Percentiles rank a stretch among this genome's conserved stretches.
phyloP scores from a whole-genome alignment of 352 stramenopile species.

The Pythium aquatile region DNA sequence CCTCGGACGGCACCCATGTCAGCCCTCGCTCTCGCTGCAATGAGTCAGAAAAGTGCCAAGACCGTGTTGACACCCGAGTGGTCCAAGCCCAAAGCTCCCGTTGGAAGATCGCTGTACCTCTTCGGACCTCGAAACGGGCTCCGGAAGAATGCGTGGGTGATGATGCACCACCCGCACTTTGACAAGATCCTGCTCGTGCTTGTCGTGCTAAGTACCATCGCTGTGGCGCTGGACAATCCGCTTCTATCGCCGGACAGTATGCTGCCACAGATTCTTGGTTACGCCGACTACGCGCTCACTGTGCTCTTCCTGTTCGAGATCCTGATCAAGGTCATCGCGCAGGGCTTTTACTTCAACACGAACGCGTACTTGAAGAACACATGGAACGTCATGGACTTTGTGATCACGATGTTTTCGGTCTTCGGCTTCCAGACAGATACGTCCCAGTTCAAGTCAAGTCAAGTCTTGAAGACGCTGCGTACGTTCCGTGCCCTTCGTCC shows the following conservation, averaged over 20 bases:
- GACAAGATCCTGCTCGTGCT: slow-evolving; percentile 66
- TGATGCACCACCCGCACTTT: slow-evolving; percentile 57
- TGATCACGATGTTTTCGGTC: slow-evolving; percentile 59
- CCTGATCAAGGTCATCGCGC: slow-evolving; percentile 73
- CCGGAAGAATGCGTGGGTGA: slow-evolving; percentile 37
- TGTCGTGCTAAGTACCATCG: slow-evolving; percentile 59
- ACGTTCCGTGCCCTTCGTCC: slow-evolving; percentile 66
- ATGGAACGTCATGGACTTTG: slow-evolving; percentile 87
- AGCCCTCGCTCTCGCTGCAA: slow-evolving; percentile 22
- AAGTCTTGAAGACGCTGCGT: slow-evolving; percentile 47
- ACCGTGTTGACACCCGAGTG: slow-evolving; percentile 11
- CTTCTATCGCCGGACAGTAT: slow-evolving; percentile 43
- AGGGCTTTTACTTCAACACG: slow-evolving; percentile 51
- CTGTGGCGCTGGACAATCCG: slow-evolving; percentile 76
- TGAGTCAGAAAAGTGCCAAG: slow-evolving; percentile 27
- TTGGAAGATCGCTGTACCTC: slow-evolving; percentile 33
- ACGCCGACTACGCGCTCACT: slow-evolving; percentile 56
- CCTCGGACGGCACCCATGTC: slow-evolving; percentile 20
- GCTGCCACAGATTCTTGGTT: slow-evolving; percentile 29
- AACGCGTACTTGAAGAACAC: slow-evolving; percentile 68
- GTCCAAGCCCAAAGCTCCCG: slow-evolving; percentile 14
- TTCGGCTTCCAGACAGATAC: slow-evolving; percentile 26
- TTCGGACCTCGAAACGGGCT: slow-evolving; percentile 35
- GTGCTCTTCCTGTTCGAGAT: slow-evolving; percentile 76
- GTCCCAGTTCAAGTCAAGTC: slow-evolving; percentile 25